phyloP scores from a whole-genome alignment of 2,329 filamentous ascomycete genomes.

The Fusarium sp. region DNA sequence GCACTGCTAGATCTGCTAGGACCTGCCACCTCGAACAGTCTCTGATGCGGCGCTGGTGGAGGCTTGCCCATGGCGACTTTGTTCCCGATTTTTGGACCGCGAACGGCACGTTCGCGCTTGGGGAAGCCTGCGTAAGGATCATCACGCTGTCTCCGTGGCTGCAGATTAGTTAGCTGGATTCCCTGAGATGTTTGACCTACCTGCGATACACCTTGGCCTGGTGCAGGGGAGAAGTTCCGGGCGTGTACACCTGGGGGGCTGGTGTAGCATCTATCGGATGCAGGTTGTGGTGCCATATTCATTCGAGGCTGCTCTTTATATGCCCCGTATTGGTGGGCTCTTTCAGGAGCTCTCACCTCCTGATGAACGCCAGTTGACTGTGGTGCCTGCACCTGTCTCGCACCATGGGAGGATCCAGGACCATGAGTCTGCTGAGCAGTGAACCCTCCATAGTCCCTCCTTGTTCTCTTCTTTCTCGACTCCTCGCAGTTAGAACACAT shows the following conservation, averaged over 20 bases:
- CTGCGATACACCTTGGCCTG: neutral
- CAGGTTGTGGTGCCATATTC: neutral
- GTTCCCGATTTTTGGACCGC: neutral
- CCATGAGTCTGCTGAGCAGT: neutral
- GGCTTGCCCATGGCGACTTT: neutral
- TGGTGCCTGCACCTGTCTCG: neutral
- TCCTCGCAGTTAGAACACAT: neutral
- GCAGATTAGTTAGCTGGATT: constrained; percentile 9
- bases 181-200: neutral
- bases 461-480: neutral
- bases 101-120: neutral
- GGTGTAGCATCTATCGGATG: neutral
- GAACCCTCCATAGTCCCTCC: constrained; percentile 1
- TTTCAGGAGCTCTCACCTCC: neutral
- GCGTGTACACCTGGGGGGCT: neutral
- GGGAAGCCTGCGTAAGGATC: neutral
- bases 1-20: neutral
- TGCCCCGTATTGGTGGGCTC: neutral
- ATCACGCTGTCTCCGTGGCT: neutral
- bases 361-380: neutral
- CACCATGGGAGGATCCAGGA: neutral
- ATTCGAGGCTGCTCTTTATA: constrained; percentile 5
- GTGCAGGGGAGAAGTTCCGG: neutral
- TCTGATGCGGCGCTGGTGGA: neutral
- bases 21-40: neutral